A percentile compares a stretch with the other conserved stretches of the same genome.
Evolutionary conservation across 352 stramenopile genomes (phyloP).

Genomic region (Phytophthora boehmeriae): DNA sequence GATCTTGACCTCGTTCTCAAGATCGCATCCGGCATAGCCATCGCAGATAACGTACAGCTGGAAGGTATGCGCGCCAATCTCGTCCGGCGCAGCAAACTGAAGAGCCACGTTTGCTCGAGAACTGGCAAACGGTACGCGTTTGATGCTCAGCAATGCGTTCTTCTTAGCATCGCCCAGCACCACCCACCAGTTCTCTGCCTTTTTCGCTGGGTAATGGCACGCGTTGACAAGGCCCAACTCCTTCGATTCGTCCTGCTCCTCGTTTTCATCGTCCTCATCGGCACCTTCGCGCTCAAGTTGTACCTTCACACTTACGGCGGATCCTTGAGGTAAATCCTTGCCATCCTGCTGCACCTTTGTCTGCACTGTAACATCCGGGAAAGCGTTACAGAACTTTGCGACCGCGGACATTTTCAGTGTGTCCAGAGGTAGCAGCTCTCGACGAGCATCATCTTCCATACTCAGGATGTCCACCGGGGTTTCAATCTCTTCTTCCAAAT

Average conservation of each 20-base stretch:
- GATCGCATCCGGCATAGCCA: conserved; percentile 97
- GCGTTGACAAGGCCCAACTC: conserved; percentile 76
- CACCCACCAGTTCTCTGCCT: conserved; percentile 99
- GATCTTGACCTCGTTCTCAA: conserved; percentile 94
- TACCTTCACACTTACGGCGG: conserved; percentile 90
- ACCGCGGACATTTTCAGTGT: conserved; percentile 95
- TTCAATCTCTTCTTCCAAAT: conserved; percentile 76
- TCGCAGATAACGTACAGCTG: conserved; percentile 99
- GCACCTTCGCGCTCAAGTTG: conserved; percentile 93
- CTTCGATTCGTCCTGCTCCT: conserved; percentile 56
- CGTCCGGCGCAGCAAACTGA: conserved; percentile 96
- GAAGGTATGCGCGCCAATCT: conserved; percentile 94
- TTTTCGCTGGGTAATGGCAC: conserved; percentile 83
- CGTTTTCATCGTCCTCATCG: conserved; percentile 91
- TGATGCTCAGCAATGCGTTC: conserved; percentile 98
- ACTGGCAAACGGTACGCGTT: conserved; percentile 93
- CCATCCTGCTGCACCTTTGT: conserved; percentile 91
- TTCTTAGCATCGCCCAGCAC: conserved; percentile 95
- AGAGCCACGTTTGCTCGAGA: conserved; percentile 86
- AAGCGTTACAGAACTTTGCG: conserved; percentile 99
- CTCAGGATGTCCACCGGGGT: conserved; percentile 88
- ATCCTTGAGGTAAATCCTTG: conserved; percentile 91
- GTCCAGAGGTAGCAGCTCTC: conserved; percentile 85
- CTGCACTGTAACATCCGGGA: conserved; percentile 97
- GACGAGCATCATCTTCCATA: conserved; percentile 93